Base-by-base conservation (phyloP, 2,329 filamentous ascomycete species). In the Aspergillus candidus region DNA sequence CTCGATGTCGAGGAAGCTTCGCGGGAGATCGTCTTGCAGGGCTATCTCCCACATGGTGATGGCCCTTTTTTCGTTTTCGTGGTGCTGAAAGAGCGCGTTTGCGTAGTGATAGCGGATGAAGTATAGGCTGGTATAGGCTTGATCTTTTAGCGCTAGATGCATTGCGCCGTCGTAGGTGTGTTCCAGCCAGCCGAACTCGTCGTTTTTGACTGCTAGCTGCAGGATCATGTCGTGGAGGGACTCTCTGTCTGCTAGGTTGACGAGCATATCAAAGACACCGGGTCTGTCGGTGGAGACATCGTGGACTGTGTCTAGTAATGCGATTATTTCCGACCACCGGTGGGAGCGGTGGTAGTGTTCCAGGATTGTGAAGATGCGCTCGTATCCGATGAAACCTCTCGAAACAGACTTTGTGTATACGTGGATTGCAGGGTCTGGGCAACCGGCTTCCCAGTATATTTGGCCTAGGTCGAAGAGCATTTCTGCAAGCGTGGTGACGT, bases 151-250 rank as follows among this genome's bases (percentile, higher is more conserved):
- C 11, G 42, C 44, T n/a, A 49, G 17, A 18, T 47, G 32, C 41
- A 58, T 56, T 34, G 54, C 52, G 14, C 35, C 37, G 11, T 53
- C 38, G 15, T 58, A 56, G 13, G 55, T 47, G n/a, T 34, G 36
- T 31, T 52, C 50, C 27, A 57, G 32, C 35, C 55, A 17, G 32
- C 48, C 46, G 22, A 53, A 47, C 32, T 47, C 41, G 6, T 43
- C 35, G 3, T 49, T 53, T 37, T 52, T 45, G n/a, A 53, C 40
- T n/a, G 46, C 49, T 33, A 47, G 42, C 12, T 51, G 43, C 12
- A 51, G 33, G 17, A 55, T 8, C 12, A 49, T 49, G 3, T 34
- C 36, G 38, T 53, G 50, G 33, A 56, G 37, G 4, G 41, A 41
- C 5, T 52, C 51, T 13, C 46, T 37, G 3, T 30, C 29, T 15